Percentiles rank a stretch among this genome's conserved stretches.
phyloP scores from a whole-genome alignment of 2,329 filamentous ascomycete genomes.

The Pseudogymnoascus sp. region DNA sequence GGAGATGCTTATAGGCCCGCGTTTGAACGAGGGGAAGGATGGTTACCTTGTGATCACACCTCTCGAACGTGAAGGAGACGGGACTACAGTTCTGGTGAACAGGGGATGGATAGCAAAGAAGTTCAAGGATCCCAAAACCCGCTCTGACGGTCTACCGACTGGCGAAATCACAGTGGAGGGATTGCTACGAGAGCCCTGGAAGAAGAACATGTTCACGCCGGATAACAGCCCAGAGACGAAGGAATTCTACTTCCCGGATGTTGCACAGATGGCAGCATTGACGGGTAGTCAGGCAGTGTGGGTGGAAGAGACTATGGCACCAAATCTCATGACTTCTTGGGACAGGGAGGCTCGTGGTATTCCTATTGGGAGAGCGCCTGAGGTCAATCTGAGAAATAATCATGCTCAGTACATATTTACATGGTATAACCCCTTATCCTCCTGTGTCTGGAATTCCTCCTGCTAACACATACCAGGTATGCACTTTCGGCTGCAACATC shows the following conservation, averaged over 20 bases:
- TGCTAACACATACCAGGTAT: slow-evolving; percentile 53
- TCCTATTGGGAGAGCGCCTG: slow-evolving; percentile 77
- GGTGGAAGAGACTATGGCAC: slow-evolving; percentile 91
- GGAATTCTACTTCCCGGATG: slow-evolving; percentile 93
- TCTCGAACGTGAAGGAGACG: slow-evolving; percentile 59
- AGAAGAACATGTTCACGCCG: slow-evolving; percentile 97
- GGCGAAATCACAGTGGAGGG: slow-evolving; percentile 76
- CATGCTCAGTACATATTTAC: slow-evolving; percentile 98
- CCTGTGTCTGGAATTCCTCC: slow-evolving; percentile 1
- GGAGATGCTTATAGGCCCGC: slow-evolving; percentile 93
- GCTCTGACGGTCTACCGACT: slow-evolving; percentile 56
- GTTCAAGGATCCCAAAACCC: slow-evolving; percentile 53
- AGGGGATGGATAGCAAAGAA: slow-evolving; percentile 86
- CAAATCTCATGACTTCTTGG: slow-evolving; percentile 68
- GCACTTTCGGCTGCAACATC: slow-evolving; percentile 75
- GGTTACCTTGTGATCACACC: slow-evolving; percentile 91
- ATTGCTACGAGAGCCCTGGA: slow-evolving; percentile 78
- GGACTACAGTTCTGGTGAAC: slow-evolving; percentile 74
- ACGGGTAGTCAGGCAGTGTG: slow-evolving; percentile 81
- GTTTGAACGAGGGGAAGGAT: slow-evolving; percentile 80
- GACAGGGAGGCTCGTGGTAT: slow-evolving; percentile 73
- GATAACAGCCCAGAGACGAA: slow-evolving; percentile 75
- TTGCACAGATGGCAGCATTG: slow-evolving; percentile 78
- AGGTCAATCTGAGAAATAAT: slow-evolving; percentile 92
- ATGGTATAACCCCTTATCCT: slow-evolving; percentile 55